A percentile compares a stretch with the other conserved stretches of the same genome.
Conservation (phyloP, 257 asterid species). For the Salvia rosmarinus region DNA sequence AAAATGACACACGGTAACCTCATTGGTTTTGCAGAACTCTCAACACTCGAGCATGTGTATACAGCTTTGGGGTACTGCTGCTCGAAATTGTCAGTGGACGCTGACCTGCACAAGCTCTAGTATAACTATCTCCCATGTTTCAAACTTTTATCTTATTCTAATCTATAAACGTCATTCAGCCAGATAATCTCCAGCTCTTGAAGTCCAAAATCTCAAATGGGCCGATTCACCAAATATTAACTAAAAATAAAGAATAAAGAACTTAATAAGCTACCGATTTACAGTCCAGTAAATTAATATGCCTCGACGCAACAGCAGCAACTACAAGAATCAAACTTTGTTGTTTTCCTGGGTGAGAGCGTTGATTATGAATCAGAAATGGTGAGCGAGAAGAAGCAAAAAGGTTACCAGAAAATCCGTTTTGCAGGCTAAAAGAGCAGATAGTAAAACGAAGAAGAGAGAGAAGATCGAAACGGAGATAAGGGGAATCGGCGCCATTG, state of each 20-base stretch:
- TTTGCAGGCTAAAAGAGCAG: conserved; percentile 29
- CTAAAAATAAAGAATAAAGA: neutral
- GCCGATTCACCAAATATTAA: neutral
- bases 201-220: conserved; percentile 8
- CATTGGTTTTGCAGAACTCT: too few relatives aligned
- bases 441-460: conserved; percentile 1
- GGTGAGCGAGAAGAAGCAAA: conserved; percentile 4
- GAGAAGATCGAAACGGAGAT: neutral
- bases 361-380: neutral
- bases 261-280: neutral
- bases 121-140: conserved; percentile 5
- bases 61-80: conserved; percentile 95
- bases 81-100: conserved; percentile 95
- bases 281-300: neutral
- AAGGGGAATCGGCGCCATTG: conserved; percentile 34
- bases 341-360: too few relatives aligned
- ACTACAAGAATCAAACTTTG: conserved; percentile 2
- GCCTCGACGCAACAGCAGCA: conserved; percentile 2
- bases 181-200: neutral
- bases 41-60: too few relatives aligned
- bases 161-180: too few relatives aligned
- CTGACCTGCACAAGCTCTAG: conserved; percentile 77
- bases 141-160: conserved; percentile 9
- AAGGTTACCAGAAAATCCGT: conserved; percentile 40
- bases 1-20: too few relatives aligned